These are phyloP conservation scores for Vitis hybrid DNA, from an alignment of 177 flowering plant species.

Conservation along the genomic window DNA sequence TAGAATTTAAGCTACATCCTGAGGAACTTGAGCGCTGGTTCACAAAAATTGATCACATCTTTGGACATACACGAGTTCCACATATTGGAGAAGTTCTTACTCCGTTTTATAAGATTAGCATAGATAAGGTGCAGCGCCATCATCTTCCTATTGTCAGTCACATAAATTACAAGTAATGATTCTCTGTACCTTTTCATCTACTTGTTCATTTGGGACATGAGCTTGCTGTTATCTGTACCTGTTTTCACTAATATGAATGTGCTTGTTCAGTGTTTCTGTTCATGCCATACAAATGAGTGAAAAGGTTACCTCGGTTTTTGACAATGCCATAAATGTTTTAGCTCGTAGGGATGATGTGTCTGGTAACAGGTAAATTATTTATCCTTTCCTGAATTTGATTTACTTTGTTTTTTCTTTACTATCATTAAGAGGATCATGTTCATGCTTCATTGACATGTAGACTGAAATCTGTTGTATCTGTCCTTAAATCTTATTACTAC, in stretches of 20 bases:
- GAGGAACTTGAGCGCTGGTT: conserved; percentile 97
- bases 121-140: conserved; percentile 58
- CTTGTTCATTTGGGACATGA: neutral
- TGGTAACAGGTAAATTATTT: conserved; percentile 46
- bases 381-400: neutral
- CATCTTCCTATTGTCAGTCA: conserved; percentile 79
- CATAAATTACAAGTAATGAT: conserved; percentile 74
- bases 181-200: neutral
- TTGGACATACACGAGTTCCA: conserved; percentile 88
- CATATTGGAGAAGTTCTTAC: conserved; percentile 64
- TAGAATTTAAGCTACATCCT: conserved; percentile 75
- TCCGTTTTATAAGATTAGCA: conserved; percentile 69
- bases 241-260: neutral
- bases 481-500: no score
- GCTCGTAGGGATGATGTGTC: conserved; percentile 73
- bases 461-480: no score
- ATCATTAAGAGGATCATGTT: no score
- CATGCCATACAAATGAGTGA: conserved; percentile 94
- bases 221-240: neutral
- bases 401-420: neutral
- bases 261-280: conserved; percentile 80
- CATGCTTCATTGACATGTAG: no score
- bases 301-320: conserved; percentile 82
- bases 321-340: conserved; percentile 71
- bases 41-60: conserved; percentile 85